A percentile compares a stretch with the other conserved stretches of the same genome.
Conservation (phyloP, 2,329 filamentous ascomycete species). For the Stylonectria norvegica region DNA sequence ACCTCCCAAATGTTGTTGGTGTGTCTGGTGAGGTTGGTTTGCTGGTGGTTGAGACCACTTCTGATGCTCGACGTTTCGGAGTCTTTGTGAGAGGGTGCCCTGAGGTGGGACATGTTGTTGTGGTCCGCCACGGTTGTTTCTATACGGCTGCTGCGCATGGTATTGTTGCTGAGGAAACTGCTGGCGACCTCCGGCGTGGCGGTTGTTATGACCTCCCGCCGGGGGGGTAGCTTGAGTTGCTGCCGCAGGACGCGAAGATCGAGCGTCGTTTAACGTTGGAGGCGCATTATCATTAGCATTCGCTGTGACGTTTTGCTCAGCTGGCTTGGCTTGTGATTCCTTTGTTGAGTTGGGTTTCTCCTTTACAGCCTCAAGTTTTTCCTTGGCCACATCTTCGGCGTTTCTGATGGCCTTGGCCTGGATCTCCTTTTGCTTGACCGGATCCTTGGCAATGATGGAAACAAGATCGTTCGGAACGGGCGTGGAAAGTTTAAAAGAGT, state of each 20-base stretch:
- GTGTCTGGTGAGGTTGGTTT: too few species aligned
- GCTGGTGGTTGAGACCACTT: conserved; percentile 44
- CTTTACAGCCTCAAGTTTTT: conserved; percentile 49
- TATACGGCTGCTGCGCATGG: conserved; percentile 45
- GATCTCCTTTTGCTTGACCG: conserved; percentile 89
- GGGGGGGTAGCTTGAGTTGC: conserved; percentile 31
- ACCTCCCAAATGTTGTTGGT: conserved; percentile 48
- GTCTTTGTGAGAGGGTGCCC: conserved; percentile 47
- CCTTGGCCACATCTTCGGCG: conserved; percentile 59
- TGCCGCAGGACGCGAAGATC: conserved; percentile 33
- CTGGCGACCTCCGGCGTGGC: conserved; percentile 48
- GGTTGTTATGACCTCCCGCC: conserved; percentile 33
- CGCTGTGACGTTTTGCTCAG: conserved; percentile 22
- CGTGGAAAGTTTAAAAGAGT: conserved; percentile 89
- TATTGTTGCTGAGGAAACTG: conserved; percentile 47
- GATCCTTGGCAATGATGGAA: conserved; percentile 93
- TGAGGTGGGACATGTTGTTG: conserved; percentile 42
- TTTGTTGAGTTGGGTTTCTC: conserved; percentile 42
- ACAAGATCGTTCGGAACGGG: conserved; percentile 90
- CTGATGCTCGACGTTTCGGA: conserved; percentile 51
- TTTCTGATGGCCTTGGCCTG: conserved; percentile 82
- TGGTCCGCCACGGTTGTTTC: conserved; percentile 45
- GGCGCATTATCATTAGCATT: conserved; percentile 13
- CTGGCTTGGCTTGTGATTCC: conserved; percentile 41
- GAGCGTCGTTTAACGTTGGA: conserved; percentile 23